A percentile compares a stretch with the other conserved stretches of the same genome.
phyloP scores from a whole-genome alignment of 1,284 basidiomycete genomes.

The Leccinum fuscescens region DNA sequence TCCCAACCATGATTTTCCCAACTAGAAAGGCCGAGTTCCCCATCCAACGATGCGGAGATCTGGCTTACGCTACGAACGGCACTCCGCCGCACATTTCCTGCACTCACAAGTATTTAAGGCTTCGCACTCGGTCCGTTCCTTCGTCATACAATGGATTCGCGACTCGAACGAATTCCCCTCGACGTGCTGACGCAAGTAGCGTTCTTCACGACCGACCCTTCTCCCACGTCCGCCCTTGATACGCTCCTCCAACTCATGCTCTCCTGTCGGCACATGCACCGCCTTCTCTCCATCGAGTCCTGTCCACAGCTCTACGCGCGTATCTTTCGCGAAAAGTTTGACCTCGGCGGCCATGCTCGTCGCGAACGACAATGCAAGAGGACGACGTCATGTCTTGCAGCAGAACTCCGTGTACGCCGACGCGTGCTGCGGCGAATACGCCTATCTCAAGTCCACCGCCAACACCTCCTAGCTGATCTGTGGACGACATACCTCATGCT shows the following conservation, averaged over 20 bases:
- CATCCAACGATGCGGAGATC: constrained; percentile 36
- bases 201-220: constrained; percentile 39
- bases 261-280: constrained; percentile 44
- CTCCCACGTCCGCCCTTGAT: constrained; percentile 36
- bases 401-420: constrained; percentile 45
- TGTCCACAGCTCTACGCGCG: constrained; percentile 63
- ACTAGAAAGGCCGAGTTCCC: constrained; percentile 37
- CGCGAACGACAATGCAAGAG: constrained; percentile 27
- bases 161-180: constrained; percentile 45
- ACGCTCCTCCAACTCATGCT: constrained; percentile 43
- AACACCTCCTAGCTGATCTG: constrained; percentile 41
- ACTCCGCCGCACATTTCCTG: constrained; percentile 29
- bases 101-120: constrained; percentile 29
- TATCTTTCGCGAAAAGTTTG: constrained; percentile 57
- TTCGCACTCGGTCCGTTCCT: constrained; percentile 8
- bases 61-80: constrained; percentile 36
- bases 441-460: constrained; percentile 32
- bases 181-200: constrained; percentile 56
- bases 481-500: constrained; percentile 52
- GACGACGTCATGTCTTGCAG: constrained; percentile 47
- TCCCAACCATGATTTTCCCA: constrained; percentile 37
- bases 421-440: constrained; percentile 45
- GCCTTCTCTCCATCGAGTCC: constrained; percentile 39
- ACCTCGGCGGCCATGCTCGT: constrained; percentile 41
- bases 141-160: constrained; percentile 39